Evolutionary conservation across 2,329 filamentous ascomycete species (phyloP), one percentile per base, ranked within the genome.

Genomic region (Pyrenophora tritici-repentis): DNA sequence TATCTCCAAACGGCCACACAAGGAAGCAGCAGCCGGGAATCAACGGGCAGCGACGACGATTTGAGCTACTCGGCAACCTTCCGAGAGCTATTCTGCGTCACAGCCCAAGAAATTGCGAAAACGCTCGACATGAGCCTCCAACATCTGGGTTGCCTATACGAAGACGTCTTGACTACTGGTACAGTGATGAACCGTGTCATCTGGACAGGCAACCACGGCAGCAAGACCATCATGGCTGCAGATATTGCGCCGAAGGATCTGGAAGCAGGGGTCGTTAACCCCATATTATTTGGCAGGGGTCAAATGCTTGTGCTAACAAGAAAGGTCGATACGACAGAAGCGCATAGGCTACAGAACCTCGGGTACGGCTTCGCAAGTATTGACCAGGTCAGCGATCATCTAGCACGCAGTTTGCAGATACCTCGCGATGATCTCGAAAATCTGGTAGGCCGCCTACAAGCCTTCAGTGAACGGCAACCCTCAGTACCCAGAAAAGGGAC

Each of bases 231-330:
- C n/a, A 39, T 68, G 4, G 63, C 67, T 9, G 56, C 57, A 4
- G 62, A 70, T 6, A 47, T 65, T 33, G 53, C 58, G 18, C 45
- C 43, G 4, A 61, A 65, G 9, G 77, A 80, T 37, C 45, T 76
- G 0, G 78, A 81, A 54, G 59, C 71, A 5, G 75, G 70, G 4
- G 52, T 70, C 4, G 49, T 62, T 1, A 66, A 63, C 24, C 61
- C 70, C 1, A 67, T 72, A 26, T 54, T 77, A 0, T 81, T 85
- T 32, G 88, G 88, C 3, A 86, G 85, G 52, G 91, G 91, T 0
- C 90, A 92, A 46, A 80, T 95, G 38, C 83, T 96, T 70, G 91
- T 95, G 62, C 81, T 95, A 8, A 87, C 91, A 5, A 87, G 86
- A 9, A 81, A 81, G 36, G 79, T 88, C 1, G 78, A 80, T 29